A percentile compares a stretch with the other conserved stretches of the same genome.
Conservation (phyloP, 148 eudicot genomes). For the Spergularia marina region DNA sequence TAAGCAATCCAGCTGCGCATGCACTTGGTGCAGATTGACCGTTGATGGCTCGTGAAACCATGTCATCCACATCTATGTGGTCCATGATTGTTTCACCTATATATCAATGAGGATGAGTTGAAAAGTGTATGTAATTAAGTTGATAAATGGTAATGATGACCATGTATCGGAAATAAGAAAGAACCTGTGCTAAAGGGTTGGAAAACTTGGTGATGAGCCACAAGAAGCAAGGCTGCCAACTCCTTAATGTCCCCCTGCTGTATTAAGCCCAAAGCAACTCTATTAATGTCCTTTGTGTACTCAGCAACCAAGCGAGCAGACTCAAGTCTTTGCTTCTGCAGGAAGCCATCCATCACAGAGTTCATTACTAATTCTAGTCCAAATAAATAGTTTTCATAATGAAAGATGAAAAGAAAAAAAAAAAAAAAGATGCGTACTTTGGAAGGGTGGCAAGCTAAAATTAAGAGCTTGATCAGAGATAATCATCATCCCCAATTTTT, state of each 20-base stretch:
- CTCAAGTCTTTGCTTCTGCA: neutral
- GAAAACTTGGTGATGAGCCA: neutral
- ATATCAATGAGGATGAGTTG: neutral
- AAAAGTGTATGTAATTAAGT: neutral
- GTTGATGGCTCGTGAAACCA: neutral
- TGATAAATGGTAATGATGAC: neutral
- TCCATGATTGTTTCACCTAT: neutral
- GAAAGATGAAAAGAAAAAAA: too few species aligned
- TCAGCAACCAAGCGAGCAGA: neutral
- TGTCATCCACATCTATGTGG: neutral
- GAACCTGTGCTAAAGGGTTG: too few species aligned
- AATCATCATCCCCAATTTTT: too few species aligned
- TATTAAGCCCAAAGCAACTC: neutral
- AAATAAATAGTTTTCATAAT: neutral
- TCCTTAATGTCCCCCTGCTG: neutral
- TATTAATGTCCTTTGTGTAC: neutral
- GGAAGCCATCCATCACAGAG: neutral
- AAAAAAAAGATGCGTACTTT: neutral
- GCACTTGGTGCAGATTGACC: neutral
- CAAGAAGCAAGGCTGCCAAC: conserved; percentile 3
- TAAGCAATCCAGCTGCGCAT: neutral
- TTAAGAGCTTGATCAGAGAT: neutral
- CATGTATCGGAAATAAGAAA: neutral
- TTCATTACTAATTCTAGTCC: neutral
- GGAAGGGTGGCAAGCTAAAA: neutral